A percentile compares a stretch with the other conserved stretches of the same genome.
Evolutionary conservation across 1,139 yeast species (phyloP).

Genomic region (Suhomyces anneliseae): DNA sequence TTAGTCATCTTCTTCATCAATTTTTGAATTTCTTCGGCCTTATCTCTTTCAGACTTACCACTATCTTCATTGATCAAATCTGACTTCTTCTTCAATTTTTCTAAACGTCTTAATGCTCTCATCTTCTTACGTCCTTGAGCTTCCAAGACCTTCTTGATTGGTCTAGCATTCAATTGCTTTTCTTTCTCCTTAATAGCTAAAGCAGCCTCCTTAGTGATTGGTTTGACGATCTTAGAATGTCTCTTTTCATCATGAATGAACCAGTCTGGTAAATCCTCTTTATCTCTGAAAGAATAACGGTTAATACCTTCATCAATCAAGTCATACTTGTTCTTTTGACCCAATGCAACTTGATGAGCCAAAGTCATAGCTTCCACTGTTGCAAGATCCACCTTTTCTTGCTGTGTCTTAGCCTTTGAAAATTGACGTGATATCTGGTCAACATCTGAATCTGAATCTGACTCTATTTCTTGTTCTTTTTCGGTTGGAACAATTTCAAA

Average conservation of each 20-base stretch:
- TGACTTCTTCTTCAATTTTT: conserved; percentile 89
- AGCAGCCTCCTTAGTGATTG: conserved; percentile 96
- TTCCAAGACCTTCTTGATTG: conserved; percentile 95
- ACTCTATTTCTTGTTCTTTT: conserved; percentile 32
- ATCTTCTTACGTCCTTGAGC: conserved; percentile 96
- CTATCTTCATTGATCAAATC: conserved; percentile 88
- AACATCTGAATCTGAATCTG: conserved; percentile 47
- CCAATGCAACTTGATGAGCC: conserved; percentile 93
- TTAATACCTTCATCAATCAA: conserved; percentile 89
- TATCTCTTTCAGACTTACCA: conserved; percentile 86
- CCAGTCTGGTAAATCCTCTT: conserved; percentile 93
- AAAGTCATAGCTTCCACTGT: conserved; percentile 97
- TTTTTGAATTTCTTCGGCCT: conserved; percentile 87
- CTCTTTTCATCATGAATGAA: conserved; percentile 86
- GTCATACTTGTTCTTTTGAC: conserved; percentile 81
- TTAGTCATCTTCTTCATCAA: conserved; percentile 80
- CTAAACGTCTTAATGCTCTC: conserved; percentile 87
- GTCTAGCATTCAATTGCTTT: conserved; percentile 91
- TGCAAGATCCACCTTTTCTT: conserved; percentile 73
- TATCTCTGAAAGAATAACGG: conserved; percentile 87
- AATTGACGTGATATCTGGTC: conserved; percentile 31
- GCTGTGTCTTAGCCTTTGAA: conserved; percentile 45
- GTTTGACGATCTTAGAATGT: conserved; percentile 84
- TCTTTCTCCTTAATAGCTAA: conserved; percentile 86
- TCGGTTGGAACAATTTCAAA: conserved; percentile 23